Evolutionary conservation across 2,329 filamentous ascomycete species (phyloP), one percentile per base, ranked within the genome.

Genomic region (Malbranchea zuffiana): DNA sequence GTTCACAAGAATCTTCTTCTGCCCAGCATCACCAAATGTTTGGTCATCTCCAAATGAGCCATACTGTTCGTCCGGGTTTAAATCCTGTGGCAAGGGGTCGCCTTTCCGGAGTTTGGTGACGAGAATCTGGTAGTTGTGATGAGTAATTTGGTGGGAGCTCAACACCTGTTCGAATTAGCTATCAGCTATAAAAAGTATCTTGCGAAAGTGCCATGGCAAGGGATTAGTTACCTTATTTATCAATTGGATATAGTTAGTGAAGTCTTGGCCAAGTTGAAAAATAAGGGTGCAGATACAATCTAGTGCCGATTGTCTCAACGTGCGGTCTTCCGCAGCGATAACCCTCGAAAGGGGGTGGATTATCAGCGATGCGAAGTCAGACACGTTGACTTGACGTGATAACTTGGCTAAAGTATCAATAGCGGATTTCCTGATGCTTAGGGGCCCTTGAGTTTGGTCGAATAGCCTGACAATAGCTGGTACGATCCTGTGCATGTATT

Each of bases 401-500:
- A 98, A 78, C 54, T 90, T 88, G 15, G 86, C 88, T 42, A 98
- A 78, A 0, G 86, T 93, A 51, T 98, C 92, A 47, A 98, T 96
- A 0, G 88, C 88, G 16, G 79, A 78, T 58, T 86, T 92, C 36
- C 85, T 75, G 32, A 95, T 75, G 41, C 80, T 80, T 1, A 74
- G 67, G 5, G 86, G 85, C 45, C 92, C 83, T 7, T 81, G 78
- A 20, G 81, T 75, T 53, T 85, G 92, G 56, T 98, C 88, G 52
- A 98, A 96, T 32, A 94, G 82, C 29, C 82, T 78, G 6, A 98
- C 87, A 51, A 98, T 86, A 23, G 93, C 85, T 0, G 90, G 90
- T 35, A 98, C 84, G 47, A 99, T 96, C 35, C 98, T 70, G 56
- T 98, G 90, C 90, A 98, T 98, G 58, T 98, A 98, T 57, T 98